Base-by-base conservation (phyloP, 441 rosid species). In the Adansonia rubrostipa region DNA sequence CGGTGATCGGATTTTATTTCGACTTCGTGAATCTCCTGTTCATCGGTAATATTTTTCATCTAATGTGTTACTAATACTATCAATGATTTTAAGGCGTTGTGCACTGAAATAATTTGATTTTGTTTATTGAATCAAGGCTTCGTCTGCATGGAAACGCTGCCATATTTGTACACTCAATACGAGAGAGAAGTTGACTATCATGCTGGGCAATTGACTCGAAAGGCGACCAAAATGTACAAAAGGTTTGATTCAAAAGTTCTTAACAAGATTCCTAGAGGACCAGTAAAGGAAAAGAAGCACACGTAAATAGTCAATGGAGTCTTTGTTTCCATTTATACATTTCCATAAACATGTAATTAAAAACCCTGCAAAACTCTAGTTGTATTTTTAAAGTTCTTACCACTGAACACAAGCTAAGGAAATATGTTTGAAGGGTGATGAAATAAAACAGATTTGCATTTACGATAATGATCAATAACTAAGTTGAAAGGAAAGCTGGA, bases 181-280 rank as follows among this genome's bases (percentile, higher is more conserved):
- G 95, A 96, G 80, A 81, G 83, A 0, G 88, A 94, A 61, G 94
- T 94, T 24, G 98, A 96, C 63, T 73, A 66, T 50, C 77, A 82
- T 48, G 91, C 77, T 1, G 78, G 81, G 9, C 84, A 60, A 69
- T 61, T 87, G 83, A 74, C 54, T 17, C 74, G 85, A 56, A 80
- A 84, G 81, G 66, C 68, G 71, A 92, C 64, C 85, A 90, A 77
- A 82, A 71, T 82, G 15, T 88, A 79, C 80, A 81, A 68, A 69
- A 85, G 84, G 51, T 80, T 93, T 48, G 93, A 96, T 75, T 80
- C 90, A 3, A 81, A 28, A 33, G 87, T 94, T 84, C 89, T 96
- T 20, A 86, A 91, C 84, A 94, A 92, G 84, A 96, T 96, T 20
- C 98, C 99, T 33, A 88, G 98, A 79, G 94, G 93, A 9, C 83